Base-by-base conservation (phyloP, 2,329 filamentous ascomycete genomes). In the Fusarium sp. region DNA sequence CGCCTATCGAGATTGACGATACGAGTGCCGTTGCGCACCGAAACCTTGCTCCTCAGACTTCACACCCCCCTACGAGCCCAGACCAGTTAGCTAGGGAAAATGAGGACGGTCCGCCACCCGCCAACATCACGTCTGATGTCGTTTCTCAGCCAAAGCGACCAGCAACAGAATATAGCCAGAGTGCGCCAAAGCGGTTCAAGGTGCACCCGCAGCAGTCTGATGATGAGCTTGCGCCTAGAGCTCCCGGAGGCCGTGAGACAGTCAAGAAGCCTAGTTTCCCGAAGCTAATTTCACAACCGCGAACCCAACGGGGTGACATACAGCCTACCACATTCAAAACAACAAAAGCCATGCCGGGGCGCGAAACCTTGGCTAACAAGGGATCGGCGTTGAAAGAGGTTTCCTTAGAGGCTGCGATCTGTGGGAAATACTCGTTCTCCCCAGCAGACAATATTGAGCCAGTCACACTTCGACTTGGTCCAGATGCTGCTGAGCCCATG, bases 221-320 rank as follows among this genome's bases (percentile, higher is more conserved):
- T 33, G 81, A 83, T 56, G 80, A 83, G 66, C 72, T 83, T 18
- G 71, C 60, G 6, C 35, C 63, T 9, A 47, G 42, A 21, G 50
- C 44, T 30, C 60, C 56, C 42, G 49, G 32, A 33, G 53, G 43
- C n/a, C 46, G 47, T 37, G 42, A 44, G n/a, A 15, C 57, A 50
- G 25, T 21, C 18, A 74, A 74, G 35, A 72, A 58, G 28, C 5
- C 60, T 47, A 74, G 73, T 42, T 75, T 73, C 32, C 64, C 73
- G 23, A 57, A 53, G 8, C 35, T 75, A 13, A 25, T 59, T 15
- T 61, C 63, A 16, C 63, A 64, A n/a, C 43, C 46, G 30, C 37
- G 43, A 19, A 19, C 46, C 33, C 60, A 69, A 33, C 74, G 79
- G 54, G 78, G 75, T 35, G 81, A 82, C 43, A 80, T 82, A 19